Evolutionary conservation across 2,329 filamentous ascomycete genomes (phyloP), one percentile per base, ranked within the genome.

Genomic region (Diaporthe amygdali): DNA sequence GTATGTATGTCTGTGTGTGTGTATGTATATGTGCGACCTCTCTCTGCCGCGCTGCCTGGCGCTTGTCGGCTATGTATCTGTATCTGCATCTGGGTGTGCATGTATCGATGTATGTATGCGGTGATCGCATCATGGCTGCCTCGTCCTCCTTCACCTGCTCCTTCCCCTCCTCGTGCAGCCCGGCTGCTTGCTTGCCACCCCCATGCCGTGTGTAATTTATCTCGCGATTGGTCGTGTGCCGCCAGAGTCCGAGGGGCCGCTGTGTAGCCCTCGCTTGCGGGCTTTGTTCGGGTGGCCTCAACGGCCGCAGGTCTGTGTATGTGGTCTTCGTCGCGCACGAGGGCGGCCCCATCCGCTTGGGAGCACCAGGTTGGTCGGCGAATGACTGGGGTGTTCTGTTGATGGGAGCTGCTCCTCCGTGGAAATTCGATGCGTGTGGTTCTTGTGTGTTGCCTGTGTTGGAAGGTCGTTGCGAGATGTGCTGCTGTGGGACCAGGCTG

Each of bases 211-310:
- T 44, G 15, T 30, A 30, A 2, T 37, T 20, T 41, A 14, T 7
- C 25, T 6, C 39, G 37, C 44, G 37, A 41, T 30, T 54, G 17
- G 30, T 27, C 9, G 12, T n/a, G 54, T 34, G 41, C 20, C 20
- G 10, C 5, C 41, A 5, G 12, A 63, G 59, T 37, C 59, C 41
- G 59, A 63, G 41, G 41, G 27, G 5, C 52, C 6, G 3, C 34
- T 56, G 52, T 56, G 52, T 39, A 56, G 34, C 55, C n/a, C 56
- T 63, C 56, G 39, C 56, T 61, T 61, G 39, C 20, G 27, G 41
- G 20, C 9, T 63, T 37, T 63, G 56, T 27, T 10, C 27, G 41
- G 41, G 39, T 20, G 34, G 54, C n/a, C 34, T n/a, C n/a, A n/a
- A 20, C 15, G 27, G 41, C 41, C 41, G n/a, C 27, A 30, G 49